Conservation (phyloP, 2,329 filamentous ascomycete genomes). For the Orbilia brochopaga region DNA sequence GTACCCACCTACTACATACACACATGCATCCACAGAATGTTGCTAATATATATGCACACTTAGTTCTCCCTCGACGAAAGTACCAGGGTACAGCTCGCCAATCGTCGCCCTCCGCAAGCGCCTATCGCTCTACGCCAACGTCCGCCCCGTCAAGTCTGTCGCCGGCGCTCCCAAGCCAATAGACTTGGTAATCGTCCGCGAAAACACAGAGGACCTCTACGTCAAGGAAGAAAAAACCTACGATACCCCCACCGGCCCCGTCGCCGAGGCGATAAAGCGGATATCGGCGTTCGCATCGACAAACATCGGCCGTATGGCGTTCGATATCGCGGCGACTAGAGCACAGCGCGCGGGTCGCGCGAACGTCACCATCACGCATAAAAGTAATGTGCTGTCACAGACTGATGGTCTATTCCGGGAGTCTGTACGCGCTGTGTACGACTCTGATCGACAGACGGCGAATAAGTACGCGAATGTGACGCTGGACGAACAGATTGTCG, state of each 20-base stretch:
- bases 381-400: slow-evolving; percentile 94
- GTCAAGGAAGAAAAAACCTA: slow-evolving; percentile 94
- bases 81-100: slow-evolving; percentile 93
- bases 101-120: slow-evolving; percentile 96
- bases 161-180: slow-evolving; percentile 70
- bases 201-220: slow-evolving; percentile 93
- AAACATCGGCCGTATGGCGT: slow-evolving; percentile 90
- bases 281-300: slow-evolving; percentile 84
- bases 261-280: slow-evolving; percentile 96
- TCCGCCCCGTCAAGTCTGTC: slow-evolving; percentile 90
- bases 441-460: slow-evolving; percentile 64
- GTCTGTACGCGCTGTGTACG: slow-evolving; percentile 66
- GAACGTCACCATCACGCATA: slow-evolving; percentile 91
- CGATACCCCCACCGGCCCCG: slow-evolving; percentile 73
- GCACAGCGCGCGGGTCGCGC: slow-evolving; percentile 64
- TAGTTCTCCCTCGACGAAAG: slow-evolving; percentile 82
- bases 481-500: slow-evolving; percentile 97
- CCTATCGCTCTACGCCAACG: slow-evolving; percentile 94
- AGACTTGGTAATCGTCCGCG: slow-evolving; percentile 96
- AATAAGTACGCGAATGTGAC: slow-evolving; percentile 68
- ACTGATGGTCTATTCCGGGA: slow-evolving; percentile 94
- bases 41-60: slow-evolving; percentile 18
- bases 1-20: slow-evolving; percentile 7
- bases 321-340: slow-evolving; percentile 87
- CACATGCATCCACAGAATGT: not conserved